Conservation (phyloP, 2,329 filamentous ascomycete species). For the Cladosporium sp. region DNA sequence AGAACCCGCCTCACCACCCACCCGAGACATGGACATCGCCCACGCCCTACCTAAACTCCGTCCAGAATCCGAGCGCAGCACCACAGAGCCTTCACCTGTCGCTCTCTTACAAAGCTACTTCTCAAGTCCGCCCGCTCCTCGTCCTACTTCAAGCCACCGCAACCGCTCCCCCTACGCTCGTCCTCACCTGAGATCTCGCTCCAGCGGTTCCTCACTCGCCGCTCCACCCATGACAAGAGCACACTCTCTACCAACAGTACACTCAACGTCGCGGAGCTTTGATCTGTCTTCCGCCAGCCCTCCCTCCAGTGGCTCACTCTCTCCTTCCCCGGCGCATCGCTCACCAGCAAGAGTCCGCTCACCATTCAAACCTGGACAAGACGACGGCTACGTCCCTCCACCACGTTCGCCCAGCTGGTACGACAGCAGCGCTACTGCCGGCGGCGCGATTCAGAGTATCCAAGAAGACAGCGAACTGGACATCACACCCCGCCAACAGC, state of each 20-base stretch:
- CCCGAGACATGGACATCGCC: conserved; percentile 1
- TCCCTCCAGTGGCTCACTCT: conserved; percentile 30
- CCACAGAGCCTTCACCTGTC: conserved; percentile 35
- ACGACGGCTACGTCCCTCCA: conserved; percentile 22
- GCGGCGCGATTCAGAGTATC: conserved; percentile 35
- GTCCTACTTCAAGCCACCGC: conserved; percentile 30
- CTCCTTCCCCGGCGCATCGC: conserved; percentile 34
- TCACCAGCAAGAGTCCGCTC: conserved; percentile 42
- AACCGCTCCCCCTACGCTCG: conserved; percentile 46
- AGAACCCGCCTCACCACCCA: background rate
- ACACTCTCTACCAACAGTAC: conserved; percentile 42
- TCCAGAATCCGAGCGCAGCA: conserved; percentile 24
- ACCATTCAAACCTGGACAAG: conserved; percentile 27
- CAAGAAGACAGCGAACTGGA: conserved; percentile 47
- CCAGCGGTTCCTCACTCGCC: conserved; percentile 33
- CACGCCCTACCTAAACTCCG: conserved; percentile 15
- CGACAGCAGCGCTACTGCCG: conserved; percentile 18
- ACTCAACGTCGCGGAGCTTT: conserved; percentile 26
- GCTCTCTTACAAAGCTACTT: conserved; percentile 26
- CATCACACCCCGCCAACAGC: conserved; percentile 35
- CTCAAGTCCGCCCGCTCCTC: conserved; percentile 22
- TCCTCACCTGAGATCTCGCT: conserved; percentile 43
- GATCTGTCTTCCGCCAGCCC: conserved; percentile 19
- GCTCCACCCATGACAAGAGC: conserved; percentile 46
- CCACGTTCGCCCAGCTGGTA: conserved; percentile 28